A percentile compares a stretch with the other conserved stretches of the same genome.
Conservation (phyloP, 2,329 filamentous ascomycete genomes). For the Fragosphaeria purpurea region DNA sequence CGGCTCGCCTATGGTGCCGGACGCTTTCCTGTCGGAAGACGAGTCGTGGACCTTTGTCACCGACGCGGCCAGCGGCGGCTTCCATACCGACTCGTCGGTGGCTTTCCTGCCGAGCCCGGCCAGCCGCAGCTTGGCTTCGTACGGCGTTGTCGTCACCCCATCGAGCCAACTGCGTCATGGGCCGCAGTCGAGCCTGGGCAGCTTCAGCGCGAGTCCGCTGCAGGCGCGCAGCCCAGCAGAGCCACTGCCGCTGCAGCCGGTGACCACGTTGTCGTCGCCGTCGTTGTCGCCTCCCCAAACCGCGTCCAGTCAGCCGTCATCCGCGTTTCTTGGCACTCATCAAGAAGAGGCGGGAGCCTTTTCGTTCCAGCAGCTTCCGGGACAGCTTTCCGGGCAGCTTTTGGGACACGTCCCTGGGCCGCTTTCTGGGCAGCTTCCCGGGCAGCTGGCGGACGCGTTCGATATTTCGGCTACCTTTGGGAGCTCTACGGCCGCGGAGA, state of each 20-base stretch:
- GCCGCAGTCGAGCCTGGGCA: conserved; percentile 25
- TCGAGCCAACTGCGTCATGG: conserved; percentile 9
- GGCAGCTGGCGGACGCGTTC: too few relatives aligned
- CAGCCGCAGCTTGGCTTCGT: conserved; percentile 41
- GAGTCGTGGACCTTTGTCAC: conserved; percentile 32
- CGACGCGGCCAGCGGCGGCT: conserved; percentile 25
- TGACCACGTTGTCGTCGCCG: conserved; percentile 9
- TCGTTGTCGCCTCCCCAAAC: conserved; percentile 25
- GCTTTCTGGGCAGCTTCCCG: too few relatives aligned
- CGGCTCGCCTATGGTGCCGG: conserved; percentile 6
- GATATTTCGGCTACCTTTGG: too few relatives aligned
- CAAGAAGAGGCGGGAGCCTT: conserved; percentile 1
- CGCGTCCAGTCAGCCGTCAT: neutral
- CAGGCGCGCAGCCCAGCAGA: conserved; percentile 17
- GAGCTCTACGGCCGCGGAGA: too few relatives aligned
- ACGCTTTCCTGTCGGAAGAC: conserved; percentile 23
- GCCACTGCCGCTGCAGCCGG: conserved; percentile 17
- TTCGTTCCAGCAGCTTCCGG: neutral
- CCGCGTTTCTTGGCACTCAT: neutral
- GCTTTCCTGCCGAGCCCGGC: conserved; percentile 41
- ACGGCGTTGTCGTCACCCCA: conserved; percentile 32
- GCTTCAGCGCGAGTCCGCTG: conserved; percentile 14
- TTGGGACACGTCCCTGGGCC: too few relatives aligned
- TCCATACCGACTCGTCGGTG: conserved; percentile 27
- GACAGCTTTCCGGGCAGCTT: too few relatives aligned